These are phyloP conservation scores for Onygenales sp. DNA, from an alignment of 2,329 filamentous ascomycete species.

Conservation along the genomic window DNA sequence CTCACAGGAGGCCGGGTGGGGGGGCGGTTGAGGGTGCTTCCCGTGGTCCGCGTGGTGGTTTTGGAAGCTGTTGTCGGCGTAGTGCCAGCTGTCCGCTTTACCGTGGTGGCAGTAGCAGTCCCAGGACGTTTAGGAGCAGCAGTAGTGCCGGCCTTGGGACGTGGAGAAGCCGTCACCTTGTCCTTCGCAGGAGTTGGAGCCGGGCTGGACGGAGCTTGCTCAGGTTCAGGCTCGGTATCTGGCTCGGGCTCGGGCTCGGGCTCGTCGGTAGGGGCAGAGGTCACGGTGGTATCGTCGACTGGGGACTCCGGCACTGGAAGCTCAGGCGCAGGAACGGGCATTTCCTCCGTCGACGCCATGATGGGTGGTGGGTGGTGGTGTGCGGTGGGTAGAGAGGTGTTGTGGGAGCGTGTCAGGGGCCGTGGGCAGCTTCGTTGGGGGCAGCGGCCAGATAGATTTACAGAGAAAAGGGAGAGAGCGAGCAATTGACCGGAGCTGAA, in stretches of 20 bases:
- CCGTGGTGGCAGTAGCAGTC: constrained; percentile 21
- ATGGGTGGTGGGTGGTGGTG: constrained; percentile 2
- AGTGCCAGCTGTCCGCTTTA: constrained; percentile 22
- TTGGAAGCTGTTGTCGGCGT: constrained; percentile 20
- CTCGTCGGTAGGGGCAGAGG: constrained; percentile 18
- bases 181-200: constrained; percentile 19
- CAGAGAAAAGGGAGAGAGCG: not conserved
- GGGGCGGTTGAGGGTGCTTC: constrained; percentile 34
- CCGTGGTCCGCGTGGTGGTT: constrained; percentile 20
- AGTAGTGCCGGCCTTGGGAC: constrained; percentile 22
- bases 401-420: not conserved
- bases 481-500: not conserved
- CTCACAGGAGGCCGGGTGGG: constrained; percentile 32
- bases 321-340: constrained; percentile 15
- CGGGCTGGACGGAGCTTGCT: constrained; percentile 25
- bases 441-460: too few species aligned
- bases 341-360: constrained; percentile 27
- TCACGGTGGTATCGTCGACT: constrained; percentile 6
- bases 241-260: constrained; percentile 1
- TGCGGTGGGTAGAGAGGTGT: not conserved
- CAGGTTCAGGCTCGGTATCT: not conserved
- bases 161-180: constrained; percentile 21
- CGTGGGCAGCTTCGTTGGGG: not conserved
- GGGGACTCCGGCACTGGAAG: constrained; percentile 1
- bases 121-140: constrained; percentile 24